Percentiles rank a stretch among this genome's conserved stretches.
Evolutionary conservation across 108 stramenopile species (phyloP).

Genomic region (Nitzschia palea): DNA sequence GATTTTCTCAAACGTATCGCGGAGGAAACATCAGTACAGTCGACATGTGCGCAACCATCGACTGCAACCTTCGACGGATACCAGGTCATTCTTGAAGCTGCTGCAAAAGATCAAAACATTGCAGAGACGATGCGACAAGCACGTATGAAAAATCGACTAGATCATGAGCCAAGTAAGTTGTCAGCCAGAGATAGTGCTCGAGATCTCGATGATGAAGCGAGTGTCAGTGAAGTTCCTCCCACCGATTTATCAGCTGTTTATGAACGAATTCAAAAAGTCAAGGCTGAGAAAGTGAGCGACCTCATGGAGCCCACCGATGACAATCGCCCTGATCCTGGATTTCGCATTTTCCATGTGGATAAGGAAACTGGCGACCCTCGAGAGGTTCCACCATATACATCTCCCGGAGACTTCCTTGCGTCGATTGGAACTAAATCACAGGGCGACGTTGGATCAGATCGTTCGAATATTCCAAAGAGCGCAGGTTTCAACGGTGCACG

Average conservation of each 20-base stretch:
- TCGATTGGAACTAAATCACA: slow-evolving; percentile 3
- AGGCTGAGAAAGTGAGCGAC: slow-evolving; percentile 38
- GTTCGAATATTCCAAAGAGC: too few relatives aligned
- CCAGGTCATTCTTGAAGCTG: slow-evolving; percentile 57
- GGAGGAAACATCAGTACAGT: too few relatives aligned
- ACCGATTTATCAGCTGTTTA: slow-evolving; percentile 52
- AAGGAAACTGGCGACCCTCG: slow-evolving; percentile 51
- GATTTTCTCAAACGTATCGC: slow-evolving; percentile 31
- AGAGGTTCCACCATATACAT: slow-evolving; percentile 78
- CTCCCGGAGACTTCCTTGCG: slow-evolving; percentile 57
- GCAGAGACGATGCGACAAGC: slow-evolving; percentile 57
- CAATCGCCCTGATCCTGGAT: slow-evolving; percentile 67
- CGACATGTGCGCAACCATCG: slow-evolving; percentile 15
- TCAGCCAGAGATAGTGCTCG: too few relatives aligned
- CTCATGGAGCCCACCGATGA: slow-evolving; percentile 13
- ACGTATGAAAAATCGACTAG: slow-evolving; percentile 52
- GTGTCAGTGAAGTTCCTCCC: not conserved
- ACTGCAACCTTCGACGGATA: slow-evolving; percentile 67
- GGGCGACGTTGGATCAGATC: too few relatives aligned
- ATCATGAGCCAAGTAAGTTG: too few relatives aligned
- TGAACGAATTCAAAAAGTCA: slow-evolving; percentile 58
- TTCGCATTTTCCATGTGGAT: slow-evolving; percentile 72
- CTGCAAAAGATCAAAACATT: slow-evolving; percentile 56
- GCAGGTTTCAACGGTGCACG: too few relatives aligned
- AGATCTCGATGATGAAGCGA: too few relatives aligned